Conservation (phyloP, 352 stramenopile genomes). For the Phytophthora pistaciae region DNA sequence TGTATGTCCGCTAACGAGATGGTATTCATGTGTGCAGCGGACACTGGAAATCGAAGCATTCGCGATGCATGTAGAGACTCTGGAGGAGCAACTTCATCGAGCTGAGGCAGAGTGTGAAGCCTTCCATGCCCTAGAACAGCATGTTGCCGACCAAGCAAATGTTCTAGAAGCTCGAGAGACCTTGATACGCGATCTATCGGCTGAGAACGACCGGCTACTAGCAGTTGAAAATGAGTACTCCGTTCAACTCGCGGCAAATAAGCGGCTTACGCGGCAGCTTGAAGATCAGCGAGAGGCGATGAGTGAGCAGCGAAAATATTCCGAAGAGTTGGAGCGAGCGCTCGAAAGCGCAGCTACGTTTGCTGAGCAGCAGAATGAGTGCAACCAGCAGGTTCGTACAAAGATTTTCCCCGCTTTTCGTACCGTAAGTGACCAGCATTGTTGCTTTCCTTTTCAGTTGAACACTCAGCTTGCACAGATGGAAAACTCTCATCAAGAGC, state of each 20-base stretch:
- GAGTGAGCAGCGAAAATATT: slow-evolving; percentile 15
- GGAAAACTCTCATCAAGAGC: slow-evolving; percentile 23
- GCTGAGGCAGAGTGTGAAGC: slow-evolving; percentile 26
- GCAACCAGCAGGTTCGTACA: slow-evolving; percentile 40
- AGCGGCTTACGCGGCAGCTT: slow-evolving; percentile 14
- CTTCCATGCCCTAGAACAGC: slow-evolving; percentile 38
- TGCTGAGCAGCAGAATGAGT: slow-evolving; percentile 48
- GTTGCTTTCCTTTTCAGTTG: slow-evolving; percentile 11
- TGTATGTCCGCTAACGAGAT: slow-evolving; percentile 4
- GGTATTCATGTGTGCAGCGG: slow-evolving; percentile 17
- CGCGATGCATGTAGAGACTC: slow-evolving; percentile 23
- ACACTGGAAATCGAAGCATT: slow-evolving; percentile 32
- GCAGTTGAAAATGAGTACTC: slow-evolving; percentile 38
- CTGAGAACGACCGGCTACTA: slow-evolving; percentile 47
- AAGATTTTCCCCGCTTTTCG: background rate
- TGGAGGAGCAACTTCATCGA: slow-evolving; percentile 36
- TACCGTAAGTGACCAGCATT: background rate
- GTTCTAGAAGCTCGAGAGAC: slow-evolving; percentile 16
- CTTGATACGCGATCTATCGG: slow-evolving; percentile 35
- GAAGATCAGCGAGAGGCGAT: slow-evolving; percentile 26
- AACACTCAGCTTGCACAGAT: slow-evolving; percentile 23
- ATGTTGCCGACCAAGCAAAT: slow-evolving; percentile 17
- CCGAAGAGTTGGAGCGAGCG: slow-evolving; percentile 26
- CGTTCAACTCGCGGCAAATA: slow-evolving; percentile 23
- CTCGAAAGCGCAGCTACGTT: slow-evolving; percentile 38